Base-by-base conservation (phyloP, 2,329 filamentous ascomycete genomes). In the Alternaria sp. region DNA sequence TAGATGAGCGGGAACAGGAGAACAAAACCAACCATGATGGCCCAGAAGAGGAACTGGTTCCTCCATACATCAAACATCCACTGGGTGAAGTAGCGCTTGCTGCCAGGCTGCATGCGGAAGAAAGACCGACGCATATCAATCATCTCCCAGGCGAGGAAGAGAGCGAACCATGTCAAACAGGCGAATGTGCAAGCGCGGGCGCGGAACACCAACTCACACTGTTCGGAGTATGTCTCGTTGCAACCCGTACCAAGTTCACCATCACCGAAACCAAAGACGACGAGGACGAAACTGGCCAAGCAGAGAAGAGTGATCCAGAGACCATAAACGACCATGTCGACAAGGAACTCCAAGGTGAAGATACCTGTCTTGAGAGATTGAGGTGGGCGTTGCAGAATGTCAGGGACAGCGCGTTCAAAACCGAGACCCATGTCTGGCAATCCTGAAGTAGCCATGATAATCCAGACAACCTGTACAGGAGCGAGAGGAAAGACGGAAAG, bases 381-480 rank as follows among this genome's bases (percentile, higher is more conserved):
- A 0, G 93, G 93, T 8, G 92, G 92, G 54, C 92, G 89, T 64
- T 85, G 82, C 87, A 97, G 92, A 63, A 97, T 89, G 73, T 94
- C 91, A 2, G 87, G 85, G 0, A 89, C 87, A 0, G 92, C 92
- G 45, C 85, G 81, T 78, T 97, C 93, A 68, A 93, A 90, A 20
- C 93, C 92, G 1, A 97, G 86, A 44, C 93, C 93, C 82, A 97
- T 95, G 60, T 94, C 93, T 1, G 93, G 93, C 36, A 67, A 43
- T 9, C 62, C 92, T 41, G 92, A 94, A 0, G 93, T 97, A 57
- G 95, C 86, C 91, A 97, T 94, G 79, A 97, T 97, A 77, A 97
- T 92, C 93, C 92, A 97, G 60, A 97, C 86, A 64, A 97, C 94
- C 71, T 97, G 90, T 11, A 97, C 88, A 0, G 93, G 92, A 0